Evolutionary conservation across 208 protist genomes (phyloP).

Genomic region (Jaenimonas drosophilae): DNA sequence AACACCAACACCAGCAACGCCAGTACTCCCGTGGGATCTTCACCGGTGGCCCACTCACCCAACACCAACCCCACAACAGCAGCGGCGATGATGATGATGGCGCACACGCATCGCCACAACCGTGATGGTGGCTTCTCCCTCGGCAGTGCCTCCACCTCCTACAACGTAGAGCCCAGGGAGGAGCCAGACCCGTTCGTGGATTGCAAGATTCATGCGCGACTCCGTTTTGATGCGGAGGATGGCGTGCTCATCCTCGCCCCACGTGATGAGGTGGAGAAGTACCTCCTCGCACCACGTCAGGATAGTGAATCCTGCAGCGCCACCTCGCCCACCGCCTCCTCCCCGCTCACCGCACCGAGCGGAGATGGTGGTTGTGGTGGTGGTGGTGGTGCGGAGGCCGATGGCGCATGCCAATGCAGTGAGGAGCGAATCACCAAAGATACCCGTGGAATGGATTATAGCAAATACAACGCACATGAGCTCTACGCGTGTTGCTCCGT

Average conservation of each 20-base stretch:
- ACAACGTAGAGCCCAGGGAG: constrained; percentile 29
- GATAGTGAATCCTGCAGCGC: constrained; percentile 1
- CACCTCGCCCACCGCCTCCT: no score
- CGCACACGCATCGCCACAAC: no score
- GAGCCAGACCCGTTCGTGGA: constrained; percentile 13
- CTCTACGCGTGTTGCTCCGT: constrained; percentile 48
- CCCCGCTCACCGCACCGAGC: no score
- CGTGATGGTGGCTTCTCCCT: constrained; percentile 35
- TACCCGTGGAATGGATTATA: constrained; percentile 40
- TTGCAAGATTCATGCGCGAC: constrained; percentile 45
- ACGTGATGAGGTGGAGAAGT: constrained; percentile 43
- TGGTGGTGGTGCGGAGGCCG: background rate
- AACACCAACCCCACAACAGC: no score
- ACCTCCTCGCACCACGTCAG: constrained; percentile 7
- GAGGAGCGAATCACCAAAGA: constrained; percentile 38
- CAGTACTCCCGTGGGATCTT: no score
- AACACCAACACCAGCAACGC: no score
- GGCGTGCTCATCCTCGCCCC: constrained; percentile 43
- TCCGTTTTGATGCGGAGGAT: constrained; percentile 28
- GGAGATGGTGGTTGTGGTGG: constrained; percentile 7
- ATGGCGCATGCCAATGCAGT: constrained; percentile 34
- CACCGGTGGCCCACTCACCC: no score
- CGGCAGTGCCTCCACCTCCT: constrained; percentile 23
- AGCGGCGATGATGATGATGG: no score
- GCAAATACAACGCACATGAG: constrained; percentile 32